Evolutionary conservation across 805 yeast genomes (phyloP).

Genomic region (Cyberlindnera maclurae): DNA sequence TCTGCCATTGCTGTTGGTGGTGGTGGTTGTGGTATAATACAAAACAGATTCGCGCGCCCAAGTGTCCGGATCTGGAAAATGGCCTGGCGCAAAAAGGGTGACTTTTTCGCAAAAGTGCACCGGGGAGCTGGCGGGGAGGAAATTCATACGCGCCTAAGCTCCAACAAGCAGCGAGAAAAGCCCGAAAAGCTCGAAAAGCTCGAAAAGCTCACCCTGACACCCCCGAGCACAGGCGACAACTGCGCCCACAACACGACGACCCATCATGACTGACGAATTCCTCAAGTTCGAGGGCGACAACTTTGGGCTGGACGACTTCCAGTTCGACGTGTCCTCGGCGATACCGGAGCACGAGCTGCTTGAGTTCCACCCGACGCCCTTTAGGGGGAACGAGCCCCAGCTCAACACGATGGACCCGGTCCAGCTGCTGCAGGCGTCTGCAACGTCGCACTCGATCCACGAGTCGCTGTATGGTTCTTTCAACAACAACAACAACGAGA

Average conservation of each 20-base stretch:
- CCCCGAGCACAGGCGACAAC: too few species aligned
- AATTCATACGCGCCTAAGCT: too few species aligned
- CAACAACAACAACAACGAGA: too few species aligned
- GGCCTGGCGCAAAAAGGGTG: too few species aligned
- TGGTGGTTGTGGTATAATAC: too few species aligned
- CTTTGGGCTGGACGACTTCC: conserved; percentile 20
- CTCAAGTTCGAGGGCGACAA: conserved; percentile 17
- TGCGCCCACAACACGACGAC: conserved; percentile 3
- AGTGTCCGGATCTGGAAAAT: too few species aligned
- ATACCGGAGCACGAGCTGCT: conserved; percentile 25
- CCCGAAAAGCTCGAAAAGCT: too few species aligned
- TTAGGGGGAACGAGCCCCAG: conserved; percentile 6
- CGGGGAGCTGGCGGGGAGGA: too few species aligned
- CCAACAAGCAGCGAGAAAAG: too few species aligned
- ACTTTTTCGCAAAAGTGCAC: too few species aligned
- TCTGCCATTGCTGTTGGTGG: conserved; percentile 8
- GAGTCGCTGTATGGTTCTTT: conserved; percentile 1
- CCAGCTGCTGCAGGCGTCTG: conserved; percentile 2
- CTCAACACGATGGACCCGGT: conserved; percentile 6
- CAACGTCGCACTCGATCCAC: neutral
- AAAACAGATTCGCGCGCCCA: too few species aligned
- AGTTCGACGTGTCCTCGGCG: conserved; percentile 20
- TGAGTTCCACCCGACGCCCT: conserved; percentile 15
- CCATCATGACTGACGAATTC: conserved; percentile 23
- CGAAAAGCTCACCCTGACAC: neutral